Percentiles rank a stretch among this genome's conserved stretches.
Evolutionary conservation across 495 filamentous ascomycete species (phyloP).

Genomic region (Recurvomyces mirabilis): DNA sequence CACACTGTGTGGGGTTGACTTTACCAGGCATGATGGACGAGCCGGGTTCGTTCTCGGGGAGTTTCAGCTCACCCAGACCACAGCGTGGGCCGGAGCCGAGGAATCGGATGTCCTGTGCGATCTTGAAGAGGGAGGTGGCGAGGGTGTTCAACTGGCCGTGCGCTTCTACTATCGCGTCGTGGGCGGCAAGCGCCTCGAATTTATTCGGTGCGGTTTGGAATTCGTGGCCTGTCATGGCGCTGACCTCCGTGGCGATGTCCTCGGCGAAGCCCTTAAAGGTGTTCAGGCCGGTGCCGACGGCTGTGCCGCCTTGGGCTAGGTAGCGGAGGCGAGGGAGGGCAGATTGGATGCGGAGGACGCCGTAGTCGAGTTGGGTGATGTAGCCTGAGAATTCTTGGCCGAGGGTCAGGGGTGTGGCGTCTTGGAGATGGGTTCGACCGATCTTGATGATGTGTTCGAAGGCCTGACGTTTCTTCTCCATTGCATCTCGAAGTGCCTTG

Average conservation of each 20-base stretch:
- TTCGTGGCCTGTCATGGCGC: conserved; percentile 78
- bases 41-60: conserved; percentile 97
- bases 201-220: conserved; percentile 98
- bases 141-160: conserved; percentile 88
- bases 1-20: conserved; percentile 97
- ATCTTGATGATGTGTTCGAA: conserved; percentile 97
- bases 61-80: conserved; percentile 79
- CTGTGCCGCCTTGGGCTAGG: conserved; percentile 91
- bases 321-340: conserved; percentile 72
- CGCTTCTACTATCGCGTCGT: conserved; percentile 92
- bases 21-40: conserved; percentile 98
- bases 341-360: conserved; percentile 76
- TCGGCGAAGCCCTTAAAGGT: conserved; percentile 94
- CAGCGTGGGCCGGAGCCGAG: conserved; percentile 92
- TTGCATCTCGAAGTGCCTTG: conserved; percentile 63
- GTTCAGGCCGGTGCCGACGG: conserved; percentile 95
- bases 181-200: conserved; percentile 95
- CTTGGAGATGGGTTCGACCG: conserved; percentile 93
- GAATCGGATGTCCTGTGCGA: conserved; percentile 95
- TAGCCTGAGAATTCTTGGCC: conserved; percentile 98
- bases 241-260: conserved; percentile 78
- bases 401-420: conserved; percentile 89
- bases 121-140: conserved; percentile 88
- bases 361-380: conserved; percentile 81
- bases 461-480: conserved; percentile 80